Evolutionary conservation across 1,284 basidiomycete genomes (phyloP).

Genomic region (Ganoderma sp.): DNA sequence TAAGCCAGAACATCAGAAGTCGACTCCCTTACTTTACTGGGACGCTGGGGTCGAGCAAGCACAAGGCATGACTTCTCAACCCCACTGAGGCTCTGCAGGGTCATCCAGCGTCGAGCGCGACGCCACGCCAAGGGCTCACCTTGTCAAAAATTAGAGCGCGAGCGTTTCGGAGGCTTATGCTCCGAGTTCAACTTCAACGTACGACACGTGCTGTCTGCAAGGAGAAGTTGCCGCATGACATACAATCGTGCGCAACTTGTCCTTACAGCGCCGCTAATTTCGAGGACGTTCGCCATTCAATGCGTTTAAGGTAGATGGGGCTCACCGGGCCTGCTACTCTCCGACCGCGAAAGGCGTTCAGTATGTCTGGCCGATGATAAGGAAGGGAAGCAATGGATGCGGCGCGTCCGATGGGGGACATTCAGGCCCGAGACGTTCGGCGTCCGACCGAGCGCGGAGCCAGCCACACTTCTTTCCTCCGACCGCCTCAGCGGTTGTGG

Average conservation of each 20-base stretch:
- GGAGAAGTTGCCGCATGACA: constrained; percentile 2
- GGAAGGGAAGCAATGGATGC: constrained; percentile 1
- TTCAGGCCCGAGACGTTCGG: background rate
- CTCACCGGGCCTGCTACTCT: background rate
- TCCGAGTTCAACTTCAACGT: background rate
- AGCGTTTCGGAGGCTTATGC: background rate
- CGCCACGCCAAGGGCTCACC: background rate
- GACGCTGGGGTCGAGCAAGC: background rate
- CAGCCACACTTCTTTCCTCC: constrained; percentile 4
- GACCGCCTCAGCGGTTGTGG: background rate
- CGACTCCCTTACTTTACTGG: background rate
- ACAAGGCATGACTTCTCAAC: background rate
- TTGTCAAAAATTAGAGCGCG: background rate
- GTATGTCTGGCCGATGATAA: constrained; percentile 3
- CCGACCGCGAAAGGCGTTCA: background rate
- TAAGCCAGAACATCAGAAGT: constrained; percentile 4
- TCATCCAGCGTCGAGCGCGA: background rate
- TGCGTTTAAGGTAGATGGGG: background rate
- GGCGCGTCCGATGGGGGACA: background rate
- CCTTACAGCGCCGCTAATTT: background rate
- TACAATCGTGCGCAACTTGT: background rate
- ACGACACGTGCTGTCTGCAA: background rate
- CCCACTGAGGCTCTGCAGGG: background rate
- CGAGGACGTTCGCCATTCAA: background rate
- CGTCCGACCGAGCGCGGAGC: constrained; percentile 10